A percentile compares a stretch with the other conserved stretches of the same genome.
Conservation (phyloP, 805 yeast genomes). For the Kuraishia molischiana region DNA sequence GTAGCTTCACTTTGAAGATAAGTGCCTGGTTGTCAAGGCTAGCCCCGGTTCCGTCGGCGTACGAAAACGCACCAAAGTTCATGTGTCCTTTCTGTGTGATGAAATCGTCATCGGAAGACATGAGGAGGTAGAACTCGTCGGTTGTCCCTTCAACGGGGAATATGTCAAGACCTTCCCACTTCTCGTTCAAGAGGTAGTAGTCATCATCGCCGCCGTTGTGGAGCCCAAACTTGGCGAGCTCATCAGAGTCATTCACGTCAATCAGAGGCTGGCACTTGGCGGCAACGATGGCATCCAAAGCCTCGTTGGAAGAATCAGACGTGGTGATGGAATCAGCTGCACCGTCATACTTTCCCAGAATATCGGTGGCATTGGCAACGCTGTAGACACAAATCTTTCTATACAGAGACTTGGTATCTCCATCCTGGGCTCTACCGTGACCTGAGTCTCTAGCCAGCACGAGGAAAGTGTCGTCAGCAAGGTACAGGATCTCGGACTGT, state of each 20-base stretch:
- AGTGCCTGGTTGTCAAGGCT: slow-evolving; percentile 19
- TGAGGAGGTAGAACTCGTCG: slow-evolving; percentile 18
- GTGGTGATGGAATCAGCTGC: slow-evolving; percentile 16
- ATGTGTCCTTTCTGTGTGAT: slow-evolving; percentile 19
- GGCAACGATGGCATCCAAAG: slow-evolving; percentile 12
- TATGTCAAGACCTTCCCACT: slow-evolving; percentile 22
- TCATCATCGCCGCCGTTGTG: slow-evolving; percentile 22
- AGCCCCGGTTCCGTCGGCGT: slow-evolving; percentile 14
- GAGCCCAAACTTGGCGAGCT: slow-evolving; percentile 19
- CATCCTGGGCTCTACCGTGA: slow-evolving; percentile 14
- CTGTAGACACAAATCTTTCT: slow-evolving; percentile 20
- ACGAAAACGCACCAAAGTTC: slow-evolving; percentile 15
- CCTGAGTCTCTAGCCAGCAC: slow-evolving; percentile 20
- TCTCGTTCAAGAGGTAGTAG: slow-evolving; percentile 16
- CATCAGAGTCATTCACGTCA: slow-evolving; percentile 14
- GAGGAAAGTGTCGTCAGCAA: slow-evolving; percentile 16
- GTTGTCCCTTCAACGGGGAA: slow-evolving; percentile 19
- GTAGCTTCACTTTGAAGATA: slow-evolving; percentile 18
- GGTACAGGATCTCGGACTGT: slow-evolving; percentile 18
- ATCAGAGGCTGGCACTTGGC: slow-evolving; percentile 18
- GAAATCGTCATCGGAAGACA: slow-evolving; percentile 20
- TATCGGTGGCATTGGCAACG: slow-evolving; percentile 17
- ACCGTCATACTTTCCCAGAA: slow-evolving; percentile 17
- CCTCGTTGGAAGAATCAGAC: slow-evolving; percentile 9
- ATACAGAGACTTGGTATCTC: slow-evolving; percentile 14